A percentile compares a stretch with the other conserved stretches of the same genome.
phyloP scores from a whole-genome alignment of 345 rosid genomes.

The Mallotus nudiflorus region DNA sequence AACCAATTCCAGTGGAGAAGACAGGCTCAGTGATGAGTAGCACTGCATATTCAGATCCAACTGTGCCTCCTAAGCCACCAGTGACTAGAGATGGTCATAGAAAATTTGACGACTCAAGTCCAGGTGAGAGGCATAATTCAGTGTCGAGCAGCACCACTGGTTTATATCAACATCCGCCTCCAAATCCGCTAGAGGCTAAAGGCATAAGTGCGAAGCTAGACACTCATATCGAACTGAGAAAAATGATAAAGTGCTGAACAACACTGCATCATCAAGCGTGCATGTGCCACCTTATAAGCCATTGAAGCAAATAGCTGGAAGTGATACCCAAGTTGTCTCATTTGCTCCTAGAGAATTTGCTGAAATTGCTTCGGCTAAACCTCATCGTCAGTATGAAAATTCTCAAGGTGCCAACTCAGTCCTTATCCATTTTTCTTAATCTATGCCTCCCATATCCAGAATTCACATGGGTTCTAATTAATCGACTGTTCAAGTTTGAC shows the following conservation, averaged over 20 bases:
- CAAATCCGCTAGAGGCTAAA: too few species aligned
- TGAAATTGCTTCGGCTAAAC: constrained; percentile 49
- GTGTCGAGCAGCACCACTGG: too few species aligned
- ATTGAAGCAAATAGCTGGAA: constrained; percentile 34
- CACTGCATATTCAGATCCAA: neutral
- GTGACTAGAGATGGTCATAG: too few species aligned
- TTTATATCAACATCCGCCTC: too few species aligned
- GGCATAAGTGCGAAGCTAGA: too few species aligned
- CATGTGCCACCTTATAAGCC: constrained; percentile 38
- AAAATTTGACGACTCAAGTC: too few species aligned
- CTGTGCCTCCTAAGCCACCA: too few species aligned
- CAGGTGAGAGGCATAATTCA: too few species aligned
- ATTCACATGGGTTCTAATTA: neutral
- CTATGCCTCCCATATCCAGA: too few species aligned
- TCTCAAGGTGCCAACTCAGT: constrained; percentile 39
- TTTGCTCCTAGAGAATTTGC: constrained; percentile 65
- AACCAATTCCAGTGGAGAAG: neutral
- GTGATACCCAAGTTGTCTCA: constrained; percentile 26
- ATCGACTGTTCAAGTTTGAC: neutral
- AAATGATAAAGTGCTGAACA: too few species aligned
- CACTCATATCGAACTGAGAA: too few species aligned
- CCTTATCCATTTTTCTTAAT: too few species aligned
- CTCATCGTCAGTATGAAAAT: constrained; percentile 36
- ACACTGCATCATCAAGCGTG: constrained; percentile 2
- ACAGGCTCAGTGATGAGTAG: neutral